Evolutionary conservation across 441 rosid genomes (phyloP).

Genomic region (Euphorbia corollata): DNA sequence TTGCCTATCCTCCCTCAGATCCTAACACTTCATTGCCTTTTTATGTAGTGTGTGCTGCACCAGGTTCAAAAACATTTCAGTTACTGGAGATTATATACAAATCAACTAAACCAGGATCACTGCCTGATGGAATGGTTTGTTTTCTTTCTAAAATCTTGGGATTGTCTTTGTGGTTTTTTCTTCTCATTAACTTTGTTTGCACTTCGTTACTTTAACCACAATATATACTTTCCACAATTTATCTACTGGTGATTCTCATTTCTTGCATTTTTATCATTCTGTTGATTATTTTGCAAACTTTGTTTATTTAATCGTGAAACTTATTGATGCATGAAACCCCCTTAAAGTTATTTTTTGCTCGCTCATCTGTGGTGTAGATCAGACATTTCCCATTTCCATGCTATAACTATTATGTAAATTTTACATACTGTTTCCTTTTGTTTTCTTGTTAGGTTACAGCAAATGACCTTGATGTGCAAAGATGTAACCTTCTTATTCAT

Average conservation of each 20-base stretch:
- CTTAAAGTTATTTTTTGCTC: conserved; percentile 12
- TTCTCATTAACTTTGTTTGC: neutral
- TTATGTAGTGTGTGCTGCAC: conserved; percentile 90
- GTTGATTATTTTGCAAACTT: neutral
- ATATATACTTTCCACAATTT: neutral
- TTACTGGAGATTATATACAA: conserved; percentile 82
- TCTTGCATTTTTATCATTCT: neutral
- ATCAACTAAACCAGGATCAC: conserved; percentile 53
- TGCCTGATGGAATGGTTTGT: conserved; percentile 69
- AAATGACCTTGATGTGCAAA: conserved; percentile 90
- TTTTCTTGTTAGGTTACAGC: conserved; percentile 56
- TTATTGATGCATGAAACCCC: conserved; percentile 4
- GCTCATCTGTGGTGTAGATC: conserved; percentile 1
- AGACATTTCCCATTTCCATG: conserved; percentile 8
- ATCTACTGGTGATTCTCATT: neutral
- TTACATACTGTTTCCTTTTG: conserved; percentile 10
- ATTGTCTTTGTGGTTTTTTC: neutral
- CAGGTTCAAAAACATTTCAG: conserved; percentile 96
- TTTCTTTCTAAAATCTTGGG: conserved; percentile 13
- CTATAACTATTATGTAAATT: conserved; percentile 9
- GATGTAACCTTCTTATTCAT: conserved; percentile 95
- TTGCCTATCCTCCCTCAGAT: neutral
- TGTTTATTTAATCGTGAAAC: conserved; percentile 5
- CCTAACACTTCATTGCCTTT: conserved; percentile 1
- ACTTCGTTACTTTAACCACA: neutral